These are phyloP conservation scores for Zasmidium citrigriseum DNA, from an alignment of 2,329 filamentous ascomycete genomes.

Conservation along the genomic window DNA sequence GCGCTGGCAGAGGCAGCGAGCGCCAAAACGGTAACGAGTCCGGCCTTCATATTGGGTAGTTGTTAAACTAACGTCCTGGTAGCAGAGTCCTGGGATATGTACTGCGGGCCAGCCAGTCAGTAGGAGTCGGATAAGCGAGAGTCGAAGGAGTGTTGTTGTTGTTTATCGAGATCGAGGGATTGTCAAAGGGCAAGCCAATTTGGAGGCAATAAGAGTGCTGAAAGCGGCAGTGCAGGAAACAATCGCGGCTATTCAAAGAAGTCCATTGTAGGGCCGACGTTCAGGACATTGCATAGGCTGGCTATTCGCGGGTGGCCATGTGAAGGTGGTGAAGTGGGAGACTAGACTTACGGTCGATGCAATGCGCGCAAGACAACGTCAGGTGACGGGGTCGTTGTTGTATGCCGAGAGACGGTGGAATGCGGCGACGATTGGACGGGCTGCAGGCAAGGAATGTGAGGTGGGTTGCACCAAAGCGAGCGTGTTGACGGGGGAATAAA, in stretches of 20 bases:
- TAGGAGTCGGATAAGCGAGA: constrained; percentile 4
- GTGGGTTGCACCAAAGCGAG: constrained; percentile 4
- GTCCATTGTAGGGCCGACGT: constrained; percentile 1
- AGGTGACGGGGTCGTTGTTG: constrained; percentile 7
- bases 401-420: constrained; percentile 15
- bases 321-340: constrained; percentile 2
- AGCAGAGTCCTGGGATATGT: background rate
- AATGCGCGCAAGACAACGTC: background rate
- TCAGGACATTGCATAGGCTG: background rate
- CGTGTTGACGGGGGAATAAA: constrained; percentile 6
- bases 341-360: constrained; percentile 12
- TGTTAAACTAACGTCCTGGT: background rate
- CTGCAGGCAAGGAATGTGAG: constrained; percentile 22
- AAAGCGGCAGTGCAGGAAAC: background rate
- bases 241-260: background rate
- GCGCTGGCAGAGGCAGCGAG: constrained; percentile 27
- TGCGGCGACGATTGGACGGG: constrained; percentile 20
- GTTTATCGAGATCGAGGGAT: constrained; percentile 1
- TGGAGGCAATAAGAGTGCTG: constrained; percentile 3
- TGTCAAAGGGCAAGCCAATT: background rate
- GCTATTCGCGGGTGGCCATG: background rate
- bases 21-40: constrained; percentile 29
- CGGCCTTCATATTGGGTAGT: constrained; percentile 32
- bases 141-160: background rate
- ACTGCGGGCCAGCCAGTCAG: constrained; percentile 29